Evolutionary conservation across 768 basidiomycete genomes (phyloP).

Genomic region (Phanerodontia chrysosporium): DNA sequence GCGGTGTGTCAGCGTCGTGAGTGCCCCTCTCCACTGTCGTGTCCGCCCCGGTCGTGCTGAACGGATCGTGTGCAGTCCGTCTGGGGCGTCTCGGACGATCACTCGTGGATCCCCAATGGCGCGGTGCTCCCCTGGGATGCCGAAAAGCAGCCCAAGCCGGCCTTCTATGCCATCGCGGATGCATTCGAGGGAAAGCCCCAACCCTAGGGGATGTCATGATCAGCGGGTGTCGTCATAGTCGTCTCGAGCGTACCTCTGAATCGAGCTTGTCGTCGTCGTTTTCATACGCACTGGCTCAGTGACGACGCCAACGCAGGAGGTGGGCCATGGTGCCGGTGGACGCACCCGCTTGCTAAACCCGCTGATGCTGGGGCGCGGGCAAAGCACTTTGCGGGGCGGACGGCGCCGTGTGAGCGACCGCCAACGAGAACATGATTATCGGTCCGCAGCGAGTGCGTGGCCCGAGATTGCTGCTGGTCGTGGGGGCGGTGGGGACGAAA

Average conservation of each 20-base stretch:
- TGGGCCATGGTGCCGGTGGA: no score
- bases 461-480: neutral
- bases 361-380: neutral
- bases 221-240: neutral
- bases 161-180: slow-evolving; percentile 12
- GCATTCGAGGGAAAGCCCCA: slow-evolving; percentile 13
- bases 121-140: slow-evolving; percentile 27
- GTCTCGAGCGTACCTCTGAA: neutral
- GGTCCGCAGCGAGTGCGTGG: neutral
- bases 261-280: neutral
- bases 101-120: slow-evolving; percentile 34
- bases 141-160: slow-evolving; percentile 16
- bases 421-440: neutral
- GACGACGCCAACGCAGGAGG: no score
- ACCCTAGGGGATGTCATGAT: neutral
- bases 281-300: no score
- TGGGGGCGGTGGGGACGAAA: neutral
- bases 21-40: neutral
- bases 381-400: neutral
- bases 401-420: neutral
- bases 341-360: neutral
- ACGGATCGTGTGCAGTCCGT: slow-evolving; percentile 19
- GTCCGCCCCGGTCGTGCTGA: neutral
- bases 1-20: slow-evolving; percentile 30
- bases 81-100: slow-evolving; percentile 41